Conservation (phyloP, 164 flowering plant genomes). For the Umbellularia californica region DNA sequence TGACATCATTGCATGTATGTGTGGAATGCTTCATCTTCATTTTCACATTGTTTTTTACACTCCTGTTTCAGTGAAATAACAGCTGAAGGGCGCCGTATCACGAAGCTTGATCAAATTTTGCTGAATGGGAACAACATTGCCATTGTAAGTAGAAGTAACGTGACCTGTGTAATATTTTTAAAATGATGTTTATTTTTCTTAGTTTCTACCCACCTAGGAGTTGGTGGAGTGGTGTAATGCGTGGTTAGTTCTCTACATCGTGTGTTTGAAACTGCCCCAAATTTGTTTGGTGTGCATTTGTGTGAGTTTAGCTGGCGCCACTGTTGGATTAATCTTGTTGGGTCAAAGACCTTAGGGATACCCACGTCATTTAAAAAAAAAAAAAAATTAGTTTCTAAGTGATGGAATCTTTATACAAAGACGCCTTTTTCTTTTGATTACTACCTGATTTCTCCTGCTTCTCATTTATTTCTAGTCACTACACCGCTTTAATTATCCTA, state of each 20-base stretch:
- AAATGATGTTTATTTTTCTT: too few relatives aligned
- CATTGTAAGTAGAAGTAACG: slow-evolving; percentile 75
- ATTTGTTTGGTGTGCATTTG: too few relatives aligned
- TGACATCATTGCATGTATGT: not conserved
- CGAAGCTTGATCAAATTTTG: slow-evolving; percentile 94
- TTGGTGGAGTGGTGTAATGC: too few relatives aligned
- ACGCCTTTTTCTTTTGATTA: not conserved
- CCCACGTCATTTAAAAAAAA: too few relatives aligned
- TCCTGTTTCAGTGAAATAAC: slow-evolving; percentile 70
- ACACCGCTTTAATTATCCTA: too few relatives aligned
- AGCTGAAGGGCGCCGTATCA: slow-evolving; percentile 83
- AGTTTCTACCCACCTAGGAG: not conserved
- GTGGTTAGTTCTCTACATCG: too few relatives aligned
- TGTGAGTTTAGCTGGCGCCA: too few relatives aligned
- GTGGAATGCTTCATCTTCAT: not conserved
- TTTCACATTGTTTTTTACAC: not conserved
- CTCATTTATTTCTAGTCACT: not conserved
- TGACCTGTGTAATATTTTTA: not conserved
- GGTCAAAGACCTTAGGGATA: too few relatives aligned
- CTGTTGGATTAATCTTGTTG: too few relatives aligned
- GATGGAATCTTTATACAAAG: not conserved
- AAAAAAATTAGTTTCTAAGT: not conserved
- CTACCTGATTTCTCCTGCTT: not conserved
- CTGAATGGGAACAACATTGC: slow-evolving; percentile 98
- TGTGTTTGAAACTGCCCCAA: too few relatives aligned